Evolutionary conservation across 2,329 filamentous ascomycete species (phyloP).

Genomic region (Diaporthe aspalathi): DNA sequence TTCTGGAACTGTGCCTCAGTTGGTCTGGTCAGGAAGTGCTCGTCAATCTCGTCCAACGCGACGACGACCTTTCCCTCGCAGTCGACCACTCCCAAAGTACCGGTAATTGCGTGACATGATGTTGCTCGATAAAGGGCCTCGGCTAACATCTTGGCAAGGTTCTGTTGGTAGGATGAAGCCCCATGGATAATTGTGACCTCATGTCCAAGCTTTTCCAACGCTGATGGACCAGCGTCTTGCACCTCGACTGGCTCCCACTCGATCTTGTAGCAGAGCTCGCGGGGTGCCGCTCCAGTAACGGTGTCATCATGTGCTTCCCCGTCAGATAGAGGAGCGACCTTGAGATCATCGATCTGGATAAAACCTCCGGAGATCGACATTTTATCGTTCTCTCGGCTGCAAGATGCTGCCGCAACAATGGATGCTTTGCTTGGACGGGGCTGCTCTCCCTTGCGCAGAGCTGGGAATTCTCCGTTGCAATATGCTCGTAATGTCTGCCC

Average conservation of each 20-base stretch:
- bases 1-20: slow-evolving; percentile 40
- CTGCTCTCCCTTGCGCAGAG: slow-evolving; percentile 6
- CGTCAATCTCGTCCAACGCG: slow-evolving; percentile 45
- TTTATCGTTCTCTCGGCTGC: background rate
- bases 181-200: slow-evolving; percentile 54
- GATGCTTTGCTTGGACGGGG: slow-evolving; percentile 52
- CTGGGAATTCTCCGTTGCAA: slow-evolving; percentile 48
- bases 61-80: slow-evolving; percentile 42
- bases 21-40: slow-evolving; percentile 44
- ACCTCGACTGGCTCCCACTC: slow-evolving; percentile 53
- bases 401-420: slow-evolving; percentile 49
- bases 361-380: background rate
- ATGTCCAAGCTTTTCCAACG: slow-evolving; percentile 38
- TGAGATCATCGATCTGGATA: slow-evolving; percentile 4
- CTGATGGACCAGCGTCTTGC: background rate
- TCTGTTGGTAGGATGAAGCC: background rate
- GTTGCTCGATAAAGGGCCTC: background rate
- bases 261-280: slow-evolving; percentile 59
- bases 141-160: background rate
- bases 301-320: background rate
- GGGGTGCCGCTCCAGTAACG: slow-evolving; percentile 37
- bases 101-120: background rate
- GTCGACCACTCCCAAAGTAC: background rate
- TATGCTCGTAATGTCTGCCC: slow-evolving; percentile 50
- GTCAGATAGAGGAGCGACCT: background rate